Conservation (phyloP, 495 filamentous ascomycete species). For the Penicillium mononematosum region DNA sequence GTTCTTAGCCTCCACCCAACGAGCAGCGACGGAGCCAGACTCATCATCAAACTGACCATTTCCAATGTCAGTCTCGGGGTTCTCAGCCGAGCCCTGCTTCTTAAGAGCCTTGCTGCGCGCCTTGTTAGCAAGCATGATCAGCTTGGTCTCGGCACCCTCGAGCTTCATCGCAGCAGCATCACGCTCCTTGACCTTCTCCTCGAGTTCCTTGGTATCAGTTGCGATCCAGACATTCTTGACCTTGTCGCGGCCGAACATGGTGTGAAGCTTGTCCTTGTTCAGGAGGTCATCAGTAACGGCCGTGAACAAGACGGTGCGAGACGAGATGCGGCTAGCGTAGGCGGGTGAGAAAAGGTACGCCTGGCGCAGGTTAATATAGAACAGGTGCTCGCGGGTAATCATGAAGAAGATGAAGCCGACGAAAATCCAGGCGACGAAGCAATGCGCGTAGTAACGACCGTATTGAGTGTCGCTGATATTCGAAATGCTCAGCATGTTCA, state of each 20-base stretch:
- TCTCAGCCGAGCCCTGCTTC: constrained; percentile 57
- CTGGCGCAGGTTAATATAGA: constrained; percentile 93
- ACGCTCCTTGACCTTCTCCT: constrained; percentile 80
- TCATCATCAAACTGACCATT: constrained; percentile 57
- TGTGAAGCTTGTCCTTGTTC: constrained; percentile 67
- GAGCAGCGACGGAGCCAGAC: constrained; percentile 75
- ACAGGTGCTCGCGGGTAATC: constrained; percentile 88
- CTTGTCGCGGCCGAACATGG: constrained; percentile 68
- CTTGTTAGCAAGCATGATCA: constrained; percentile 80
- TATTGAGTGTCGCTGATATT: constrained; percentile 58
- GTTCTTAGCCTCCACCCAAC: constrained; percentile 75
- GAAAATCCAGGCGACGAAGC: constrained; percentile 70
- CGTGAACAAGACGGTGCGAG: constrained; percentile 88
- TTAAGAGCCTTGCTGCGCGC: constrained; percentile 71
- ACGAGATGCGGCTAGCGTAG: constrained; percentile 86
- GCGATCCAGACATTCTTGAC: constrained; percentile 88
- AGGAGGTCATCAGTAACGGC: constrained; percentile 77
- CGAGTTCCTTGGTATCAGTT: constrained; percentile 74
- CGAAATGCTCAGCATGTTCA: constrained; percentile 75
- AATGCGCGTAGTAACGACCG: constrained; percentile 75
- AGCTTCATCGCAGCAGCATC: constrained; percentile 81
- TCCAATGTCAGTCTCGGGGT: constrained; percentile 26
- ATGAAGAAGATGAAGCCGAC: constrained; percentile 84
- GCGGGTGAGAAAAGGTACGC: constrained; percentile 87
- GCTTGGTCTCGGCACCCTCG: constrained; percentile 83